Conservation (phyloP, 2,329 filamentous ascomycete species). For the Paraconiothyrium sp. region DNA sequence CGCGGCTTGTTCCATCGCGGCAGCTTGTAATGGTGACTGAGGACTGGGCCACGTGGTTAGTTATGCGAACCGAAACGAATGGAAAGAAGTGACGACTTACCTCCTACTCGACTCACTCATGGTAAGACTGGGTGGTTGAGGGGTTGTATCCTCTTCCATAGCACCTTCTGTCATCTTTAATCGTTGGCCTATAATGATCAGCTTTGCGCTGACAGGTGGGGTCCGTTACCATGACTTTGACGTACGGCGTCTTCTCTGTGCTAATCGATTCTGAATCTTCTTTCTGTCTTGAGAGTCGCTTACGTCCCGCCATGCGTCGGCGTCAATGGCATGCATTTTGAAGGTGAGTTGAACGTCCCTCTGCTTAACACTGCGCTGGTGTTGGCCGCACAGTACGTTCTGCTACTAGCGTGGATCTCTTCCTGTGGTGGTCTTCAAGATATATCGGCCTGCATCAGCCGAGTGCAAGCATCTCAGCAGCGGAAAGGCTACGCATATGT, state of each 20-base stretch:
- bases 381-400: not conserved
- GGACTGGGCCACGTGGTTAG: constrained; percentile 12
- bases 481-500: constrained; percentile 8
- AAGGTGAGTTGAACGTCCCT: not conserved
- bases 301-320: constrained; percentile 18
- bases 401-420: constrained; percentile 14
- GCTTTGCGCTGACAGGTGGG: constrained; percentile 14
- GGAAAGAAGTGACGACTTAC: constrained; percentile 12
- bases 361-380: not conserved
- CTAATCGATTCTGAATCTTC: constrained; percentile 20
- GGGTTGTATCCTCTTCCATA: constrained; percentile 11
- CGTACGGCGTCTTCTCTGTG: constrained; percentile 17
- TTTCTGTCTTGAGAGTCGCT: constrained; percentile 18
- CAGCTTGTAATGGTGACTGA: constrained; percentile 3
- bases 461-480: not conserved
- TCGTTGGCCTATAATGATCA: constrained; percentile 17
- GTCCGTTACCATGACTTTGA: constrained; percentile 14
- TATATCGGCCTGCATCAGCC: constrained; percentile 13
- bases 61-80: not conserved
- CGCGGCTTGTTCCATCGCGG: not conserved
- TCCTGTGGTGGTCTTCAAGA: constrained; percentile 13
- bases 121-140: constrained; percentile 10
- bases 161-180: constrained; percentile 16
- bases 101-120: constrained; percentile 15
- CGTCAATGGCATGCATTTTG: constrained; percentile 17